Evolutionary conservation across 2,329 filamentous ascomycete species (phyloP), one percentile per base, ranked within the genome.

Genomic region (Rutstroemia sp.): DNA sequence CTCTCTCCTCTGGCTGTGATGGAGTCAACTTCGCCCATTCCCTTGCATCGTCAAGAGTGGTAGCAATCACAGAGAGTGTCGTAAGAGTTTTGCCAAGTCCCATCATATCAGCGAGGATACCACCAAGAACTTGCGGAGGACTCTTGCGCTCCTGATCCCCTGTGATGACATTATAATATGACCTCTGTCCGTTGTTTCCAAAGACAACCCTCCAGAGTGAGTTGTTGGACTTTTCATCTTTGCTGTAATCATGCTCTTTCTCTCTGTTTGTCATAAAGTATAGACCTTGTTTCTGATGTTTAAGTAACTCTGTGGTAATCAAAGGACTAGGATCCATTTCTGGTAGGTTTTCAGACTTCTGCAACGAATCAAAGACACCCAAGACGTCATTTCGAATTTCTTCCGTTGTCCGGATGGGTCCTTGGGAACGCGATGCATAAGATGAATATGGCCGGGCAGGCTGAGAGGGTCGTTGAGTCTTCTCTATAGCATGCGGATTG

Each of bases 211-310:
- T 84, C 91, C 92, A 97, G 39, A 96, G 81, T 0, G 89, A 88
- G 51, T 84, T 85, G 60, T 84, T 82, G 16, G 79, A 78, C 53
- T 80, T 78, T 34, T 87, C 82, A 3, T 77, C 74, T 0, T 76
- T 75, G 19, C 82, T 80, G 51, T 78, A 78, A n/a, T 76, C 75
- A 12, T 80, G 77, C 0, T 82, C 79, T 49, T 82, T 80, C 71
- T 97, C 92, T 60, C 89, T 87, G 19, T 81, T 80, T 9, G 78
- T 83, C 86, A 97, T 90, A 68, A 96, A 97, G 68, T 85, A 83
- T 0, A 97, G 78, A 0, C 88, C 92, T 71, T 96, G 91, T 70
- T 89, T 94, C 70, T 97, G 92, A 72, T 97, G 92, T 57, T 80
- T 79, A 44, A 96, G 82, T 17, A 97, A 74, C 27, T 82, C 77